phyloP scores from a whole-genome alignment of 345 rosid genomes.

The Ceriops decandra region DNA sequence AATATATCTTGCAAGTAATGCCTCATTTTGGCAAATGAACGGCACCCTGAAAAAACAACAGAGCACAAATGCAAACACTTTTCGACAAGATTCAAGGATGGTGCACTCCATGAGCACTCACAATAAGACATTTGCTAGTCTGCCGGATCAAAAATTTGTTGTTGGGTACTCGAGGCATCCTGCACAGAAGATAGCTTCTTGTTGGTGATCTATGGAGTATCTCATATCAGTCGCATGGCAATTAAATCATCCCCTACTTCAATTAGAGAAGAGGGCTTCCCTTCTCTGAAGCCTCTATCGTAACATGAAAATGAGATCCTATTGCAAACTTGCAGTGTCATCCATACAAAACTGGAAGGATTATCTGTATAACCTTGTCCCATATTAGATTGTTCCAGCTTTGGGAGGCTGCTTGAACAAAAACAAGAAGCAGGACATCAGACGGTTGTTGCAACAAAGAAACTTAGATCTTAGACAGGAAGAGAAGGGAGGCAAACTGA shows the following conservation, averaged over 20 bases:
- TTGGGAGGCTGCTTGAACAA: conserved; percentile 45
- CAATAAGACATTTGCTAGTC: conserved; percentile 13
- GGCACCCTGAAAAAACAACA: conserved; percentile 8
- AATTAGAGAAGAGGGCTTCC: conserved; percentile 1
- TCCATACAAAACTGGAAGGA: conserved; percentile 6
- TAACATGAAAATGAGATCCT: neutral
- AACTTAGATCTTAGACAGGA: neutral
- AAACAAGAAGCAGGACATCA: conserved; percentile 5
- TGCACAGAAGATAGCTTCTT: neutral
- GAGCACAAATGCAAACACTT: conserved; percentile 15
- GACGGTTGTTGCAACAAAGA: neutral
- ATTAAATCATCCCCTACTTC: conserved; percentile 11
- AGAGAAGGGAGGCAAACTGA: neutral
- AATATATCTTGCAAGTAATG: neutral
- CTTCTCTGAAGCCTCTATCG: neutral
- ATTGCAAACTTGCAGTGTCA: conserved; percentile 8
- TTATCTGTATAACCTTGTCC: conserved; percentile 9
- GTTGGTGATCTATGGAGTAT: too few species aligned
- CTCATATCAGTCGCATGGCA: neutral
- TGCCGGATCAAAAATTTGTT: conserved; percentile 3
- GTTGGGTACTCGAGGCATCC: conserved; percentile 9
- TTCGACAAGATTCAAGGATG: conserved; percentile 13
- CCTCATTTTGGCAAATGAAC: neutral
- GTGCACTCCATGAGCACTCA: neutral
- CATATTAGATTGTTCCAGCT: conserved; percentile 31